phyloP scores from a whole-genome alignment of 495 filamentous ascomycete genomes.

The Penicillium chermesinum region DNA sequence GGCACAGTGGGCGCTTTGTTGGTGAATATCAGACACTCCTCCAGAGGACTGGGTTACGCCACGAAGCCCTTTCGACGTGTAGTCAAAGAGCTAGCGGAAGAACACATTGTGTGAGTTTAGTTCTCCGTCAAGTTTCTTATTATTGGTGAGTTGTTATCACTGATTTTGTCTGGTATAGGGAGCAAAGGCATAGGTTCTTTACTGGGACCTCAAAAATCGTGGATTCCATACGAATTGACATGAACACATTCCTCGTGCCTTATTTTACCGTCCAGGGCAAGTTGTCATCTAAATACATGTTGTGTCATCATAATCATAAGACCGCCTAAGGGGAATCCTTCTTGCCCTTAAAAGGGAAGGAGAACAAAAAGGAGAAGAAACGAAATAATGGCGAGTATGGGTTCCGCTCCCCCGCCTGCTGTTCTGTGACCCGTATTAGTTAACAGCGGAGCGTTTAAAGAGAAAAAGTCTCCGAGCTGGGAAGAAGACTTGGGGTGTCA shows the following conservation, averaged over 20 bases:
- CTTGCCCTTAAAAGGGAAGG: not conserved
- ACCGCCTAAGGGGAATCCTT: not conserved
- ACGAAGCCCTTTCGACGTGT: not conserved
- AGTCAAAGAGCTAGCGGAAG: not conserved
- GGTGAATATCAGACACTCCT: not conserved
- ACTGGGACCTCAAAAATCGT: too few relatives aligned
- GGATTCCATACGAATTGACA: too few relatives aligned
- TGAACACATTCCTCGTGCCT: not conserved
- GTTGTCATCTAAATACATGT: not conserved
- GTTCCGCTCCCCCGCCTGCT: not conserved
- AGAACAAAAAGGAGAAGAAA: not conserved
- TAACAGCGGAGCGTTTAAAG: not conserved
- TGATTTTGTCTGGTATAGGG: too few relatives aligned
- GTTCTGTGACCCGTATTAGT: not conserved
- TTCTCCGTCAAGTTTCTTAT: too few relatives aligned
- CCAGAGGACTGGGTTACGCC: not conserved
- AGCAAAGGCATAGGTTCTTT: too few relatives aligned
- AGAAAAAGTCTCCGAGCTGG: not conserved
- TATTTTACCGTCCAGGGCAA: not conserved
- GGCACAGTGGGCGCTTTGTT: constrained; percentile 3
- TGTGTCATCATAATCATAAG: not conserved
- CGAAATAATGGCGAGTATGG: not conserved
- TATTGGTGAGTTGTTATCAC: too few relatives aligned
- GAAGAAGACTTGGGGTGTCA: constrained; percentile 20
- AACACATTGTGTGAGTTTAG: not conserved